phyloP scores from a whole-genome alignment of 306 rosid species.

The Glycyrrhiza uralensis region DNA sequence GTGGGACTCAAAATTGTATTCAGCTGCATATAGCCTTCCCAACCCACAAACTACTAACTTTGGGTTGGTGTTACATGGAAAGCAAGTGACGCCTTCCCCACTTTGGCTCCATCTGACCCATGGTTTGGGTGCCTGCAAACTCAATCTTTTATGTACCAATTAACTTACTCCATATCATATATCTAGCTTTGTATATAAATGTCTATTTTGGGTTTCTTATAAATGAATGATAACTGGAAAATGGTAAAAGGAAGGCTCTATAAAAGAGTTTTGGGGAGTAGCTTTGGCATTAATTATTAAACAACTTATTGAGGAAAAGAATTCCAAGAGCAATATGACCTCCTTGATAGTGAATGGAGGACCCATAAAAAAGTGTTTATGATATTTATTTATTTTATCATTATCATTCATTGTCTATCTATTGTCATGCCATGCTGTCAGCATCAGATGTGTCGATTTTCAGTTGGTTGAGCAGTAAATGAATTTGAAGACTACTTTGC shows the following conservation, averaged over 20 bases:
- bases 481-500: conserved; percentile 7
- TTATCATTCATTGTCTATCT: conserved; percentile 4
- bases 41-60: background rate
- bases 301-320: conserved; percentile 21
- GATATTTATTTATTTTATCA: conserved; percentile 27
- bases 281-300: conserved; percentile 25
- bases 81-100: background rate
- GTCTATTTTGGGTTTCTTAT: background rate
- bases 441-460: conserved; percentile 18
- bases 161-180: background rate
- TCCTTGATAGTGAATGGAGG: conserved; percentile 39
- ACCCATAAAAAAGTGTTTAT: conserved; percentile 40
- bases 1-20: conserved; percentile 17
- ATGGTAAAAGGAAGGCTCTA: background rate
- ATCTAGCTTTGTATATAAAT: background rate
- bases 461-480: conserved; percentile 32
- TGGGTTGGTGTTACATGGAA: conserved; percentile 14
- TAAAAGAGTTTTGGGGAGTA: conserved; percentile 1
- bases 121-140: background rate
- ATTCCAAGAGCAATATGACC: conserved; percentile 26
- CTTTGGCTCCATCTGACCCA: background rate
- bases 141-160: background rate
- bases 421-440: conserved; percentile 37
- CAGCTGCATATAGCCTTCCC: background rate
- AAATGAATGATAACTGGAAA: background rate